Conservation (phyloP, 768 basidiomycete species). For the Termitomyces sp. region DNA sequence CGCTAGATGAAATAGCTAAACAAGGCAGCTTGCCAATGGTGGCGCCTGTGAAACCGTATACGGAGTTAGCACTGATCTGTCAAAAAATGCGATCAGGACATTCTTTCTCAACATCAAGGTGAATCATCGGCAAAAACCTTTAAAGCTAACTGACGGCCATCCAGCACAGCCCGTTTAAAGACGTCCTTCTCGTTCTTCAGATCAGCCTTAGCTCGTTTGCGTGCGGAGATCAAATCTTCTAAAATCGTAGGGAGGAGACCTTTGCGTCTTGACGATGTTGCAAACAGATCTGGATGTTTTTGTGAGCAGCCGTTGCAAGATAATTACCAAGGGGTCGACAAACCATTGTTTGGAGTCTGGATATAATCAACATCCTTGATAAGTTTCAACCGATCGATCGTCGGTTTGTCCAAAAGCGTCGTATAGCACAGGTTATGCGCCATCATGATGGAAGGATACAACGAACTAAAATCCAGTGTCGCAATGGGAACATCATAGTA, state of each 20-base stretch:
- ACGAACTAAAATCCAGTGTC: conserved; percentile 95
- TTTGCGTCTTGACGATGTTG: conserved; percentile 64
- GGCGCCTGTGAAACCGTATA: conserved; percentile 98
- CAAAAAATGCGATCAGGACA: background rate
- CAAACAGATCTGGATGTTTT: conserved; percentile 70
- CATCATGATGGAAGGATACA: conserved; percentile 99
- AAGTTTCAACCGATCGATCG: conserved; percentile 72
- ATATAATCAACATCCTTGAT: conserved; percentile 88
- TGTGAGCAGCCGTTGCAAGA: background rate
- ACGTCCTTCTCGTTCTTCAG: conserved; percentile 96
- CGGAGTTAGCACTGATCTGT: conserved; percentile 97
- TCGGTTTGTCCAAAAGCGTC: conserved; percentile 78
- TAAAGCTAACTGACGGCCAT: conserved; percentile 93
- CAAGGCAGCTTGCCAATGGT: conserved; percentile 97
- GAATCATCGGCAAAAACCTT: conserved; percentile 49
- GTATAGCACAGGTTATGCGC: conserved; percentile 99
- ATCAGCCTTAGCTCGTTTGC: conserved; percentile 93
- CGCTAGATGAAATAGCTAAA: conserved; percentile 91
- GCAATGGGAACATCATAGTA: conserved; percentile 97
- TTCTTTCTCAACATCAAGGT: background rate
- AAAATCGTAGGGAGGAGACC: conserved; percentile 88
- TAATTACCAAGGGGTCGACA: background rate
- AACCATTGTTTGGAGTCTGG: conserved; percentile 94
- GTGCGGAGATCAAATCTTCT: conserved; percentile 88
- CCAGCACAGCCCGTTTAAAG: conserved; percentile 93